Percentiles rank a stretch among this genome's conserved stretches.
Evolutionary conservation across 169 alveolate species (phyloP).

Genomic region (Cryptosporidium tyzzeri): DNA sequence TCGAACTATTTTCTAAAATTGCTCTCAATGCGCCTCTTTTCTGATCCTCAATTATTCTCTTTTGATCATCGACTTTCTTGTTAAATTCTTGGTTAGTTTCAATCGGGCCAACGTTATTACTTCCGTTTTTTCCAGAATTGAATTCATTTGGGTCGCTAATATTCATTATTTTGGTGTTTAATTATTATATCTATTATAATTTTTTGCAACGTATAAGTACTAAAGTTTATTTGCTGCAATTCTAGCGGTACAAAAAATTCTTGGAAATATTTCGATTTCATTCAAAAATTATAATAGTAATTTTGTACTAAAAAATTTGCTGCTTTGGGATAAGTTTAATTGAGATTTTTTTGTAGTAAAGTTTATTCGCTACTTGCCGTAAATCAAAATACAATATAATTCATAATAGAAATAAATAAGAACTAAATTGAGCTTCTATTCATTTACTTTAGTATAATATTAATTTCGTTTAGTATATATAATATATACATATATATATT

Average conservation of each 20-base stretch:
- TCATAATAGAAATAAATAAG: too few relatives aligned
- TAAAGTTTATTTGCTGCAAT: not conserved
- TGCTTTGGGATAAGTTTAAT: too few relatives aligned
- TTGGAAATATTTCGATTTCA: too few relatives aligned
- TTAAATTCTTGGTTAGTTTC: not conserved
- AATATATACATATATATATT: too few relatives aligned
- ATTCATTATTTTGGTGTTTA: not conserved
- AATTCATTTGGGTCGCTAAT: not conserved
- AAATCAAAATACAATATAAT: too few relatives aligned
- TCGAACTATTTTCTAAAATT: conserved; percentile 42
- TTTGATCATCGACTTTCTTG: conserved; percentile 24
- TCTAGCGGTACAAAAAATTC: not conserved
- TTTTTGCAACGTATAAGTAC: not conserved
- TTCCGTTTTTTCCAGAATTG: not conserved
- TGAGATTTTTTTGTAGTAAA: too few relatives aligned
- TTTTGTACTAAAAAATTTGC: too few relatives aligned
- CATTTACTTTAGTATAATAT: too few relatives aligned
- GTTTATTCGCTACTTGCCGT: too few relatives aligned
- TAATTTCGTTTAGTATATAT: not conserved
- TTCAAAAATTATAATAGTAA: too few relatives aligned
- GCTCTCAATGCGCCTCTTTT: conserved; percentile 62
- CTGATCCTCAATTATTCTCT: conserved; percentile 32
- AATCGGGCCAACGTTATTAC: not conserved
- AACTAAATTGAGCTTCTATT: not conserved
- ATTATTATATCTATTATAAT: not conserved